Evolutionary conservation across 768 basidiomycete genomes (phyloP).

Genomic region (Mycena alexandri): DNA sequence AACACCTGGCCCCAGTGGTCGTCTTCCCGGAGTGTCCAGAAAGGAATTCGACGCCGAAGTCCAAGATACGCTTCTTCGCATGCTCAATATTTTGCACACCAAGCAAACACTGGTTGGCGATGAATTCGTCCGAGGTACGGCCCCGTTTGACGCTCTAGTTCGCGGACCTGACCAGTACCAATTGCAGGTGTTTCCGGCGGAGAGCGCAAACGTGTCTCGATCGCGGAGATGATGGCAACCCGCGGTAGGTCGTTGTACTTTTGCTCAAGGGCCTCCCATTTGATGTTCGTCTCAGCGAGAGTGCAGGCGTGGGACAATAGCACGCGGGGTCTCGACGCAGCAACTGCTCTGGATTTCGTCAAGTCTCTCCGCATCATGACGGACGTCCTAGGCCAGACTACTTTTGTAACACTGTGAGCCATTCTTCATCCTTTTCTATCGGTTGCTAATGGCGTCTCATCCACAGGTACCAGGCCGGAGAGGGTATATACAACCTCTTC

Average conservation of each 20-base stretch:
- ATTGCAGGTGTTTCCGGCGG: conserved; percentile 73
- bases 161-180: not conserved
- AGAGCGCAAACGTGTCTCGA: conserved; percentile 84
- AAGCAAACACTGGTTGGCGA: conserved; percentile 85
- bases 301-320: conserved; percentile 90
- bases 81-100: conserved; percentile 91
- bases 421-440: not conserved
- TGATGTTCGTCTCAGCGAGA: conserved; percentile 56
- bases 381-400: conserved; percentile 84
- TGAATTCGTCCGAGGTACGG: conserved; percentile 77
- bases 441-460: conserved; percentile 15
- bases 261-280: not conserved
- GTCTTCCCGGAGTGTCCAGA: conserved; percentile 74
- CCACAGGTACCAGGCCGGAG: conserved; percentile 81
- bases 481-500: conserved; percentile 49
- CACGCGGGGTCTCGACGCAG: conserved; percentile 85
- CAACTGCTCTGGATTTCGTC: conserved; percentile 89
- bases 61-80: conserved; percentile 72
- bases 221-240: conserved; percentile 89
- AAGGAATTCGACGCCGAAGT: conserved; percentile 70
- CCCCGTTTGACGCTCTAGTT: not conserved
- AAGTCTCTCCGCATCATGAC: conserved; percentile 86
- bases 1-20: conserved; percentile 80
- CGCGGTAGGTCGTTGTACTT: conserved; percentile 46
- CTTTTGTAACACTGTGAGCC: conserved; percentile 80